Percentiles rank a stretch among this genome's conserved stretches.
Conservation (phyloP, 768 basidiomycete species). For the Pleurotus tuoliensis region DNA sequence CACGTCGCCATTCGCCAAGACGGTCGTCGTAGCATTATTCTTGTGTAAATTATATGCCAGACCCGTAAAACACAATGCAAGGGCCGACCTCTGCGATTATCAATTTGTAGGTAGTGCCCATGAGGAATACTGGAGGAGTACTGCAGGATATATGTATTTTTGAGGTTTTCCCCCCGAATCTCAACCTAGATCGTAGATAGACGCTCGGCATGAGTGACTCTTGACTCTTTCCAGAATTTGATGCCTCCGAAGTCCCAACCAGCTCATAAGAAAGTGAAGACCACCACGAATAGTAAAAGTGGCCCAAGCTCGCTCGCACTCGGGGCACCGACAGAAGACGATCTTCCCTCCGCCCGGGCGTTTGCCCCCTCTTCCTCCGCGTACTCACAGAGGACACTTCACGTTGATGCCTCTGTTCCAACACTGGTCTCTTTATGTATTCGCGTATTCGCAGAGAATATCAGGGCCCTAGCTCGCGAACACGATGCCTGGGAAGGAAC, state of each 20-base stretch:
- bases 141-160: too few relatives aligned
- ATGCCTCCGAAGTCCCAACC: conserved; percentile 4
- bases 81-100: too few relatives aligned
- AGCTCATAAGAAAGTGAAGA: conserved; percentile 3
- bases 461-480: conserved; percentile 32
- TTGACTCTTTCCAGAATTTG: neutral
- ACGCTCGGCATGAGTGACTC: neutral
- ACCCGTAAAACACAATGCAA: too few relatives aligned
- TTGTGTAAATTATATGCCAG: too few relatives aligned
- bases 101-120: too few relatives aligned
- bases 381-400: conserved; percentile 40
- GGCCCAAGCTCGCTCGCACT: conserved; percentile 18
- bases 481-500: conserved; percentile 36
- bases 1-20: too few relatives aligned
- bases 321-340: conserved; percentile 44
- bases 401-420: conserved; percentile 28
- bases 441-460: conserved; percentile 45
- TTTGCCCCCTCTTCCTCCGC: conserved; percentile 47
- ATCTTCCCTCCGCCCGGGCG: conserved; percentile 28
- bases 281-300: neutral
- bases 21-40: too few relatives aligned
- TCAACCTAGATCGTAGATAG: too few relatives aligned
- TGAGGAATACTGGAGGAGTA: too few relatives aligned
- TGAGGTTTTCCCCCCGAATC: too few relatives aligned
- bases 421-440: conserved; percentile 47